These are phyloP conservation scores for Hibiscus mutabilis DNA, from an alignment of 345 rosid species.

Conservation along the genomic window DNA sequence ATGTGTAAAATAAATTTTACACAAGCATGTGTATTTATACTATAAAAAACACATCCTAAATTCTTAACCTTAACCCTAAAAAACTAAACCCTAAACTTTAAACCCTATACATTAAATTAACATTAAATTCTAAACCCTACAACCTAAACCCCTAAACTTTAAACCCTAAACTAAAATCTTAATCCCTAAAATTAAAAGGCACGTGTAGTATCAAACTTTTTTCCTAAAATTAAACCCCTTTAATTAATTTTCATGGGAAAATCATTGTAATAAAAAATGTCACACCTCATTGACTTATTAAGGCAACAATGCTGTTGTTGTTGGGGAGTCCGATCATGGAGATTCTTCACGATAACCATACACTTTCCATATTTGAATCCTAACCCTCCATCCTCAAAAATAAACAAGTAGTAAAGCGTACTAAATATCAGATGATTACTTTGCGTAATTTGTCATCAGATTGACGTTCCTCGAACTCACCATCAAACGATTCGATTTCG, in stretches of 20 bases:
- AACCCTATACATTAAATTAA: too few relatives aligned
- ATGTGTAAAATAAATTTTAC: too few relatives aligned
- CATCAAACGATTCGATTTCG: not conserved
- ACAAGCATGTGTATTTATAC: too few relatives aligned
- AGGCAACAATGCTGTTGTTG: not conserved
- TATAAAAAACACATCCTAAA: too few relatives aligned
- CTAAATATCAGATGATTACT: not conserved
- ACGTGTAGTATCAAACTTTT: too few relatives aligned
- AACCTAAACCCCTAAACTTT: too few relatives aligned
- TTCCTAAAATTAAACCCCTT: too few relatives aligned
- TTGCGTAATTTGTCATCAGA: not conserved
- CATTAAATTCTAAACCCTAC: too few relatives aligned
- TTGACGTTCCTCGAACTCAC: not conserved
- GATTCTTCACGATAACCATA: not conserved
- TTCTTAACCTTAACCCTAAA: too few relatives aligned
- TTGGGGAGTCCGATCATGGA: not conserved
- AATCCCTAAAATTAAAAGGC: too few relatives aligned
- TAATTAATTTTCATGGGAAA: not conserved
- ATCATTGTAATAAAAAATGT: not conserved
- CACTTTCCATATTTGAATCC: conserved; percentile 4
- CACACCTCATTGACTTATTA: not conserved
- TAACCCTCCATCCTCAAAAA: not conserved
- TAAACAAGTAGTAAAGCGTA: not conserved
- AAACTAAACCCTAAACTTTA: too few relatives aligned
- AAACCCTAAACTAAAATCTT: too few relatives aligned